A percentile compares a stretch with the other conserved stretches of the same genome.
Conservation (phyloP, 2,329 filamentous ascomycete genomes). For the Epichloe glyceriae region DNA sequence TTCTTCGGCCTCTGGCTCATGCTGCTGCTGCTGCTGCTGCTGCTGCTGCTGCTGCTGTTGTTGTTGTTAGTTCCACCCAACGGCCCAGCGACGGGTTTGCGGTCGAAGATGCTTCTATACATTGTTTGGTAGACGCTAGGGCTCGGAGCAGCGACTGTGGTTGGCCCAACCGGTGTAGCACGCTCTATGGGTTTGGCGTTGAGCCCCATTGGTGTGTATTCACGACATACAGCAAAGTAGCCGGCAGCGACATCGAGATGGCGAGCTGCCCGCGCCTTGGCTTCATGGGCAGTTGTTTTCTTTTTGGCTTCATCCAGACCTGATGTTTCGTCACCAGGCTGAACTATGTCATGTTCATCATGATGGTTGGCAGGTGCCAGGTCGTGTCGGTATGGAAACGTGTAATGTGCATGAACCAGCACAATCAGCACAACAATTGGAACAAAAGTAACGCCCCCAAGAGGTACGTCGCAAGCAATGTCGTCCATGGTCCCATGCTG, state of each 20-base stretch:
- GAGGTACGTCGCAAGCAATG: conserved; percentile 64
- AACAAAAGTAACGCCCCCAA: conserved; percentile 80
- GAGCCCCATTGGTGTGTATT: conserved; percentile 82
- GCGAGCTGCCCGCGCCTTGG: conserved; percentile 39
- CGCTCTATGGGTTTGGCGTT: conserved; percentile 88
- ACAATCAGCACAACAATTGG: conserved; percentile 53
- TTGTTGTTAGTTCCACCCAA: conserved; percentile 35
- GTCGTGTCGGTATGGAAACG: conserved; percentile 44
- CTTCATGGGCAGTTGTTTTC: conserved; percentile 44
- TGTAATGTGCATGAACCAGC: conserved; percentile 54
- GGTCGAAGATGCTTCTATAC: conserved; percentile 91
- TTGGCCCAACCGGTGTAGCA: conserved; percentile 63
- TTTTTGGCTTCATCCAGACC: conserved; percentile 46
- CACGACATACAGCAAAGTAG: conserved; percentile 89
- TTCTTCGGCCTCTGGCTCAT: conserved; percentile 43
- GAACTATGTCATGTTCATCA: conserved; percentile 30
- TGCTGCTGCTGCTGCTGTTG: conserved; percentile 31
- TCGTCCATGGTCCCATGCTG: conserved; percentile 37
- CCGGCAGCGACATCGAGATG: conserved; percentile 73
- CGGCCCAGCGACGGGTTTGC: conserved; percentile 42
- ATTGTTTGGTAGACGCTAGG: conserved; percentile 96
- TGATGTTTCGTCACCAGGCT: conserved; percentile 50
- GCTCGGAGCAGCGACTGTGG: conserved; percentile 64
- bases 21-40: conserved; percentile 29
- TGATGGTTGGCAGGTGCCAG: conserved; percentile 16